Base-by-base conservation (phyloP, 2,329 filamentous ascomycete genomes). In the Aspergillus pseudoviridinutans region DNA sequence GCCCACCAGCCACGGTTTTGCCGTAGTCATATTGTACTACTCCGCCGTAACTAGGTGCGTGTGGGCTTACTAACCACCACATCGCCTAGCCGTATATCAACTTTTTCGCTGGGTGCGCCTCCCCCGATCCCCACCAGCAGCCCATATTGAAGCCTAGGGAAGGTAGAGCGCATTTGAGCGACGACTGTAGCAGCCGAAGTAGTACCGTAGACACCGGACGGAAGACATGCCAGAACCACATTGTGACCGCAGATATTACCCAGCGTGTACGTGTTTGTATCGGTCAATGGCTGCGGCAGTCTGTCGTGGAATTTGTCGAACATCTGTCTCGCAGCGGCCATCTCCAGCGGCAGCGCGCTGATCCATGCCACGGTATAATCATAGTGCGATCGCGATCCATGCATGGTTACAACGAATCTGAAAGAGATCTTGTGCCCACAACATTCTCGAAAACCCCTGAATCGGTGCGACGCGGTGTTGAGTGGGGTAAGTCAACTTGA, bases 21-120 rank as follows among this genome's bases (percentile, higher is more conserved):
- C 64, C 63, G 25, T 61, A 55, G 44, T 68, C 63, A 10, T 64
- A 66, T 12, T 66, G 61, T 10, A 67, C 49, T 7, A 67, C 64
- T 6, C 64, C 63, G 10, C 53, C 57, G 7, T 25, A n/a, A n/a
- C n/a, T n/a, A 53, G 0, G 47, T 17, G 4, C 29, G 46, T 3
- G 53, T 57, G 17, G 60, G 61, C 9, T 27, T 53, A 17, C 55
- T 58, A 2, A 61, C 59, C 1, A 63, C 56, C n/a, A 65, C 50
- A 57, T 65, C 61, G 3, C 60, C 61, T 5, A 63, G 54, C 10
- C 58, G 38, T 5, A 63, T 60, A 58, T 62, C 63, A 25, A 7
- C n/a, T 12, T 20, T 22, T 2, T 24, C n/a, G 12, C 54, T 54
- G 1, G 63, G 59, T 1, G 46, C 52, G 1, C 61, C 61, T 3